Evolutionary conservation across 768 basidiomycete species (phyloP).

Genomic region (Arthromyces matolae): DNA sequence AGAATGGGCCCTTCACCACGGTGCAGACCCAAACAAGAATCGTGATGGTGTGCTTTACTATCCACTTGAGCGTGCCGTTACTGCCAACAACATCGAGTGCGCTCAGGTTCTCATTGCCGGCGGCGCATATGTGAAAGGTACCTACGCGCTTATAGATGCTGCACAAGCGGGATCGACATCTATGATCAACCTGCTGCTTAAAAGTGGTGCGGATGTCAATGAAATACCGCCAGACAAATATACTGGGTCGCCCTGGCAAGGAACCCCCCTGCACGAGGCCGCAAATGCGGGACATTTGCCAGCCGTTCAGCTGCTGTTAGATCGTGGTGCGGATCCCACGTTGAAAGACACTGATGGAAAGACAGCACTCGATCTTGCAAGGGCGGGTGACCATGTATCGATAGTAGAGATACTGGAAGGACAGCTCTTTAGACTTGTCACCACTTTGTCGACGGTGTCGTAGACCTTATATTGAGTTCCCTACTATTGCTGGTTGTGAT

Average conservation of each 20-base stretch:
- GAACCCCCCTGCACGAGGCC: slow-evolving; percentile 13
- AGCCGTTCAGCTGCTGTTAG: slow-evolving; percentile 5
- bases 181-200: slow-evolving; percentile 12
- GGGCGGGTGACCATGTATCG: no score
- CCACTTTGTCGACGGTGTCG: no score
- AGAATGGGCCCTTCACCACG: slow-evolving; percentile 3
- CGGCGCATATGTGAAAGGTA: slow-evolving; percentile 9
- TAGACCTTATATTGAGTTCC: no score
- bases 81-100: background rate
- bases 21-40: slow-evolving; percentile 9
- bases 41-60: background rate
- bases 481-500: no score
- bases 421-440: no score
- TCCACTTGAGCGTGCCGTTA: slow-evolving; percentile 8
- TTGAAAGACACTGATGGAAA: background rate
- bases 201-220: slow-evolving; percentile 12
- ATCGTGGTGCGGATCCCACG: background rate
- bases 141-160: slow-evolving; percentile 11
- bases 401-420: no score
- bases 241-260: slow-evolving; percentile 12
- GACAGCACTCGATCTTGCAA: background rate
- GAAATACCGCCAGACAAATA: slow-evolving; percentile 5
- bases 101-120: background rate
- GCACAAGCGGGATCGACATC: slow-evolving; percentile 6
- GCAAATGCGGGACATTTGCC: slow-evolving; percentile 6